These are phyloP conservation scores for Pestalotiopsis sp. DNA, from an alignment of 2,329 filamentous ascomycete genomes.

Conservation along the genomic window DNA sequence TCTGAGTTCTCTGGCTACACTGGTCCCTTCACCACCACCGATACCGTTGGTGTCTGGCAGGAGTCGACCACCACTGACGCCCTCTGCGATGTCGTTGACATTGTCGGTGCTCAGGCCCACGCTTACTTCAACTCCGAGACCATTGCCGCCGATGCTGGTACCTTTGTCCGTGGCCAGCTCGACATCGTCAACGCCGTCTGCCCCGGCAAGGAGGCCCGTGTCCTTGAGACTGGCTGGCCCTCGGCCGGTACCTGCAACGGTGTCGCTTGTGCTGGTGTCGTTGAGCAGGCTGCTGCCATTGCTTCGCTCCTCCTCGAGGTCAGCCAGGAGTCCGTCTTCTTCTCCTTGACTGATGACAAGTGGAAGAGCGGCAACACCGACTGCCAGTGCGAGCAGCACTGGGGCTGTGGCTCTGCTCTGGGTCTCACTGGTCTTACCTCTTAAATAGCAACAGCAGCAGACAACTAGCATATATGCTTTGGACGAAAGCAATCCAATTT, in stretches of 20 bases:
- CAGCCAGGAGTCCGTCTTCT: conserved; percentile 75
- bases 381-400: conserved; percentile 78
- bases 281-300: conserved; percentile 75
- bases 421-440: conserved; percentile 17
- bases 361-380: conserved; percentile 74
- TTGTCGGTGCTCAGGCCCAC: conserved; percentile 86
- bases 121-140: conserved; percentile 86
- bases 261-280: conserved; percentile 65
- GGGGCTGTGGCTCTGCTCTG: conserved; percentile 66
- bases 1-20: conserved; percentile 71
- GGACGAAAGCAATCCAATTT: background rate
- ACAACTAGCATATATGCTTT: background rate
- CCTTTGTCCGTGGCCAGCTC: conserved; percentile 76
- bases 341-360: conserved; percentile 76
- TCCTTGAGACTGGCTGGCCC: conserved; percentile 93
- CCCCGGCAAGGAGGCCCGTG: conserved; percentile 71
- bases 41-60: conserved; percentile 81
- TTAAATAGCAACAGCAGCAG: conserved; percentile 10
- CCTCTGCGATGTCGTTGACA: conserved; percentile 76
- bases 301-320: conserved; percentile 66
- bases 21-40: conserved; percentile 80
- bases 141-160: conserved; percentile 66
- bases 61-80: conserved; percentile 55
- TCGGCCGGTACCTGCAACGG: conserved; percentile 71
- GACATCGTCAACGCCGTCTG: conserved; percentile 71